Evolutionary conservation across 169 alveolate species (phyloP).

Genomic region (Plasmodium gaboni): DNA sequence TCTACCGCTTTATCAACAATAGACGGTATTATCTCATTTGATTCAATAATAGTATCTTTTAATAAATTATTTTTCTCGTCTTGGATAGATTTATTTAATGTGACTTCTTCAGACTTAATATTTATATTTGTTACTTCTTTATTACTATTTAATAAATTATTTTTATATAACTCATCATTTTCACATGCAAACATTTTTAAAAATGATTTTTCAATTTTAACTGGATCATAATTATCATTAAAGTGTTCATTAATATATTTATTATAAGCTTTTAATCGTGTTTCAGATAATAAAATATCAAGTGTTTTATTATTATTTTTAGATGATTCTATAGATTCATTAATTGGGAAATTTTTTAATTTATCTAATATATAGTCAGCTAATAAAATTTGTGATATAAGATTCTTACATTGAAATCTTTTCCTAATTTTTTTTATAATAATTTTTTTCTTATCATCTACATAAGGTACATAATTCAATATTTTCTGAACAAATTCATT

Average conservation of each 20-base stretch:
- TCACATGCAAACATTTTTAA: neutral
- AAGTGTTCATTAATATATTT: slow-evolving; percentile 49
- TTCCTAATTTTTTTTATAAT: slow-evolving; percentile 39
- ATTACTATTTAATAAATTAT: neutral
- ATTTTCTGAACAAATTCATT: slow-evolving; percentile 60
- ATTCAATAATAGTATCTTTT: too few species aligned
- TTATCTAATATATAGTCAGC: slow-evolving; percentile 68
- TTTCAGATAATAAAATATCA: slow-evolving; percentile 26
- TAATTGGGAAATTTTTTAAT: slow-evolving; percentile 50
- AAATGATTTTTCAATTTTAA: slow-evolving; percentile 31
- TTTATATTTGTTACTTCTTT: slow-evolving; percentile 14
- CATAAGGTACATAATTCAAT: slow-evolving; percentile 72
- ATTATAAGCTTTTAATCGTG: slow-evolving; percentile 46
- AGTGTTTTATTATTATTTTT: slow-evolving; percentile 14
- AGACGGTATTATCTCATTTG: too few species aligned
- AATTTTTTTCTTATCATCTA: slow-evolving; percentile 59
- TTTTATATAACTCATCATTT: slow-evolving; percentile 27
- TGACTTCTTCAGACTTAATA: slow-evolving; percentile 1
- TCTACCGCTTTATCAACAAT: too few species aligned
- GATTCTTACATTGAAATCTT: slow-evolving; percentile 34
- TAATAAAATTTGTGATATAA: slow-evolving; percentile 58
- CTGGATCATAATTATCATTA: slow-evolving; percentile 7
- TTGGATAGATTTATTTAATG: too few species aligned
- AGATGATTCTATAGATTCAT: neutral
- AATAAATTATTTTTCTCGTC: too few species aligned